Conservation (phyloP, 768 basidiomycete species). For the Tulasnella sp. region DNA sequence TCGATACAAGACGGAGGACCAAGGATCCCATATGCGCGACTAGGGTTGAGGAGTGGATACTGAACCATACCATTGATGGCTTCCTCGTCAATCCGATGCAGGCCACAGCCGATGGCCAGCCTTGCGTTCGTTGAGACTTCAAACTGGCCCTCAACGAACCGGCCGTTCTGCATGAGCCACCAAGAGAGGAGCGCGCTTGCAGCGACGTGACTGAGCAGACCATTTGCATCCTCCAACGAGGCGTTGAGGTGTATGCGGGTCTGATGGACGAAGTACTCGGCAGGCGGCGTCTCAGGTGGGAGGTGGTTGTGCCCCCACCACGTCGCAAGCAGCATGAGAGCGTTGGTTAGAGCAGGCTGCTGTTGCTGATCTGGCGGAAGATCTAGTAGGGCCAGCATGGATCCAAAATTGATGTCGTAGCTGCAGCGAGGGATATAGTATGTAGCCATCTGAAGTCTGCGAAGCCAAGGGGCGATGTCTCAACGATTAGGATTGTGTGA, state of each 20-base stretch:
- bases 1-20: neutral
- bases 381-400: neutral
- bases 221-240: constrained; percentile 3
- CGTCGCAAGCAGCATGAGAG: constrained; percentile 9
- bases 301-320: neutral
- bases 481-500: neutral
- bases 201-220: constrained; percentile 3
- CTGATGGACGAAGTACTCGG: constrained; percentile 10
- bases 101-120: constrained; percentile 11
- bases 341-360: constrained; percentile 1
- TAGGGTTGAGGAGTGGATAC: neutral
- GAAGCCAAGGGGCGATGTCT: neutral
- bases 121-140: constrained; percentile 10
- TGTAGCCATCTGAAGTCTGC: constrained; percentile 1
- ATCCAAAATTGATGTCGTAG: constrained; percentile 2
- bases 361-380: neutral
- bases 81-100: constrained; percentile 11
- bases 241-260: neutral
- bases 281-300: constrained; percentile 7
- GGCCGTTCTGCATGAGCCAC: constrained; percentile 11
- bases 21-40: neutral
- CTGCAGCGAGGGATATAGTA: constrained; percentile 7
- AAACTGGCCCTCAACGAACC: constrained; percentile 14
- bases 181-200: constrained; percentile 2
- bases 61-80: neutral